Evolutionary conservation across 345 rosid species (phyloP), one percentile per base, ranked within the genome.

Genomic region (Crucihimalaya himalaica): DNA sequence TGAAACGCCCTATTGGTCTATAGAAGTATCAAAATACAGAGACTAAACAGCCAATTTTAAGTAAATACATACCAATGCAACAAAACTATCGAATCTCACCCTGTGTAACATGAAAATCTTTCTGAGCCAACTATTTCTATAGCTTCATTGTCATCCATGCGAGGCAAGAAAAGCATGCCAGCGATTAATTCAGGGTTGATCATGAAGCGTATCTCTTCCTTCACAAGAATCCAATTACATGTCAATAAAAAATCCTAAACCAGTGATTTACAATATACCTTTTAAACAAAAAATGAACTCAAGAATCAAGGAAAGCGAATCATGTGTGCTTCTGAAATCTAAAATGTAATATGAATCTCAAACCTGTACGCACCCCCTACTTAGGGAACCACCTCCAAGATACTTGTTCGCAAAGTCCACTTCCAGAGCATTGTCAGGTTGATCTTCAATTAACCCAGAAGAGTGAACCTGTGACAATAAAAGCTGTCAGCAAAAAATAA

Each of bases 191-290:
- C 97, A 35, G 97, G 99, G 85, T 83, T 88, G 79, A 89, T 85
- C 97, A 95, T 86, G 86, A 95, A 95, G 63, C 89, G 97, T 67
- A 95, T 90, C 82, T 95, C 99, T 84, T 95, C 99, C 99, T 92
- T 78, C 72, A 79, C 15, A 57, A 74, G 42, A 45, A 45, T 23
- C 60, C 42, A 54, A 19, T 21, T 11, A 46, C 8, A 70, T 47
- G 54, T 20, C 45, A 23, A 42, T 29, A 37, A 21, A 40, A 39
- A 46, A 29, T 45, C 37, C 35, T 50, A 62, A 53, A 56, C 6
- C 45, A 29, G 4, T 16, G 16, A 18, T 39, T 8, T 39, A 64
- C 29, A 73, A 18, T 31, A 64, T 0, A 53, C 46, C 15, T 13
- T 42, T 32, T n/a, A 6, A 75, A 35, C 52, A 25, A 14, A 62